Evolutionary conservation across 805 yeast species (phyloP), one percentile per base, ranked within the genome.

Genomic region (Starmerella vitae): DNA sequence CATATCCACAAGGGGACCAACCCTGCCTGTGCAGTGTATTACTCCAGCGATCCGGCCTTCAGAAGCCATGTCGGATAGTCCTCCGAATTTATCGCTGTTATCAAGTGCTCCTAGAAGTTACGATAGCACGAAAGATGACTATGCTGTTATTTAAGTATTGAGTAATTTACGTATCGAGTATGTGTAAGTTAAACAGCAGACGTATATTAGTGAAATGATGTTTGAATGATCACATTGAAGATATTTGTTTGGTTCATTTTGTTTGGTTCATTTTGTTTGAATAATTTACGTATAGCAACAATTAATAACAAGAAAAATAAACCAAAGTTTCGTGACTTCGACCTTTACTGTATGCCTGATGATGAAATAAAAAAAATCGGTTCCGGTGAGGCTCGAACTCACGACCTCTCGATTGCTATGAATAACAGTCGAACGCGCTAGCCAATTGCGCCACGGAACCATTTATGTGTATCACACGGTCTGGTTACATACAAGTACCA

Each of bases 391-490:
- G 50, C 46, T 46, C 50, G 50, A 46, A 46, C 50, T 46, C 50
- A 46, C 50, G 49, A 46, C 50, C 50, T 46, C 46, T 46, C 50
- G 50, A 46, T 46, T 34, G 49, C 45, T 36, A 24, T 14, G 10
- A 15, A 3, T 46, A 46, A 46, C 50, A 46, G 50, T 46, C 50
- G 50, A 46, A 46, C 50, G 50, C 50, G 48, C 50, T 45, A 46
- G 48, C 50, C 50, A 45, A 46, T 45, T 46, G 50, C 48, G 50
- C 50, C 50, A 46, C 50, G 50, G 48, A 46, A 46, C 50, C 50
- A 5, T 31, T 30, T 6, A 13, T 33, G 27, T 24, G 13, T n/a
- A n/a, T n/a, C n/a, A n/a, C n/a, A n/a, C n/a, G n/a, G n/a, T n/a
- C n/a, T n/a, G n/a, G n/a, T n/a, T n/a, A n/a, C n/a, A n/a, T n/a